phyloP scores from a whole-genome alignment of 2,329 filamentous ascomycete species.

The Ascochyta fabae region DNA sequence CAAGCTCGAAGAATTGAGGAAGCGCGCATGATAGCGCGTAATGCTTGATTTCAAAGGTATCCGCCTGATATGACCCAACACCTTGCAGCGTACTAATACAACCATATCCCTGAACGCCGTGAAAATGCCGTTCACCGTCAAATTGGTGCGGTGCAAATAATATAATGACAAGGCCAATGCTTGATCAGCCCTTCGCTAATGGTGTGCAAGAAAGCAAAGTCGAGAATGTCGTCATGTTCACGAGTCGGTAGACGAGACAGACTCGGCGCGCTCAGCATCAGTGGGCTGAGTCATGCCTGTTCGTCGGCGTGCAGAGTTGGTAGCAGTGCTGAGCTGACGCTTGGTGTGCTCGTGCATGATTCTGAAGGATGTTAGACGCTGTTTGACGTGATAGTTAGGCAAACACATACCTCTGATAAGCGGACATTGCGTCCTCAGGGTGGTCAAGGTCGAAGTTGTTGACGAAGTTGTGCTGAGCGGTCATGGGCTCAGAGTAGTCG shows the following conservation, averaged over 20 bases:
- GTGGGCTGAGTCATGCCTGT: slow-evolving; percentile 20
- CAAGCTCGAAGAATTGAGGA: neutral
- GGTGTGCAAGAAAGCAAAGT: neutral
- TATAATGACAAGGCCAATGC: neutral
- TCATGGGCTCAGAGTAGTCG: slow-evolving; percentile 51
- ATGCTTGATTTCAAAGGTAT: slow-evolving; percentile 4
- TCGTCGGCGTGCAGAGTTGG: slow-evolving; percentile 54
- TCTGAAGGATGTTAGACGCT: slow-evolving; percentile 34
- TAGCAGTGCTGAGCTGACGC: slow-evolving; percentile 55
- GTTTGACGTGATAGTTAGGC: too few species aligned
- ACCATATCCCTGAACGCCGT: slow-evolving; percentile 1
- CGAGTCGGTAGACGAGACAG: slow-evolving; percentile 30
- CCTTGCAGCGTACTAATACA: neutral
- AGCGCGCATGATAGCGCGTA: slow-evolving; percentile 2
- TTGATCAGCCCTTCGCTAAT: slow-evolving; percentile 14
- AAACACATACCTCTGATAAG: slow-evolving; percentile 52
- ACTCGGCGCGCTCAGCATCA: slow-evolving; percentile 14
- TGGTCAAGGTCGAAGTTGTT: slow-evolving; percentile 53
- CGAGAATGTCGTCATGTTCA: neutral
- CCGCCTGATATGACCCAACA: slow-evolving; percentile 1
- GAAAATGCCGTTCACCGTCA: slow-evolving; percentile 6
- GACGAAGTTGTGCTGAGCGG: slow-evolving; percentile 53
- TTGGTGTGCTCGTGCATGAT: slow-evolving; percentile 60
- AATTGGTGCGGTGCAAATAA: neutral
- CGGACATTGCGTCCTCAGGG: slow-evolving; percentile 47